Evolutionary conservation across 192 early-diverging fungal species (phyloP).

Genomic region (Mortierella antarctica): DNA sequence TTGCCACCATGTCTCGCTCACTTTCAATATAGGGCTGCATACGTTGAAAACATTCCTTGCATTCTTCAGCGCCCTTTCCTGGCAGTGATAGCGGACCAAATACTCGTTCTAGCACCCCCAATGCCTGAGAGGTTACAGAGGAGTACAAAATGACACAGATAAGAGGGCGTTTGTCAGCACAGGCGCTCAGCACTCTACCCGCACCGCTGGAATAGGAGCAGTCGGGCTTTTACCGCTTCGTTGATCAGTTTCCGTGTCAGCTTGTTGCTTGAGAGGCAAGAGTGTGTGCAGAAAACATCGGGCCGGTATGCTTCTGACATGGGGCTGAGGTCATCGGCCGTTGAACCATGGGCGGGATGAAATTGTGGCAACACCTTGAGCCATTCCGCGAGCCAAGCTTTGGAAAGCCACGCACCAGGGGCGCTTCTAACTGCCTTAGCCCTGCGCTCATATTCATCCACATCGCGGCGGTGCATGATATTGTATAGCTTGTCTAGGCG

Average conservation of each 20-base stretch:
- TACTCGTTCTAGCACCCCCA: not conserved
- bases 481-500: conserved; percentile 40
- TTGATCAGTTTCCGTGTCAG: conserved; percentile 22
- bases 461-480: conserved; percentile 25
- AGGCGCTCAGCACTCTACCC: not conserved
- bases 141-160: not conserved
- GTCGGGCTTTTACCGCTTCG: not conserved
- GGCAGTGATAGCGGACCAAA: conserved; percentile 27
- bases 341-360: not conserved
- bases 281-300: conserved; percentile 35
- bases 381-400: conserved; percentile 37
- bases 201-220: not conserved
- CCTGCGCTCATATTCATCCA: conserved; percentile 24
- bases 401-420: conserved; percentile 28
- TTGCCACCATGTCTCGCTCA: conserved; percentile 7
- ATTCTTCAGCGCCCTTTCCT: conserved; percentile 5
- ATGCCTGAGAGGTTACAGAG: not conserved
- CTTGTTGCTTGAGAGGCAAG: conserved; percentile 13
- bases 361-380: conserved; percentile 16
- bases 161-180: not conserved
- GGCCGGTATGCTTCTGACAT: conserved; percentile 2
- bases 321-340: conserved; percentile 26
- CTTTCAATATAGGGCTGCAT: not conserved
- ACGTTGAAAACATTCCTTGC: conserved; percentile 5
- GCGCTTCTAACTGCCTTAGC: conserved; percentile 4